Base-by-base conservation (phyloP, 176 grass and related monocot genomes). In the Ensete glaucum region DNA sequence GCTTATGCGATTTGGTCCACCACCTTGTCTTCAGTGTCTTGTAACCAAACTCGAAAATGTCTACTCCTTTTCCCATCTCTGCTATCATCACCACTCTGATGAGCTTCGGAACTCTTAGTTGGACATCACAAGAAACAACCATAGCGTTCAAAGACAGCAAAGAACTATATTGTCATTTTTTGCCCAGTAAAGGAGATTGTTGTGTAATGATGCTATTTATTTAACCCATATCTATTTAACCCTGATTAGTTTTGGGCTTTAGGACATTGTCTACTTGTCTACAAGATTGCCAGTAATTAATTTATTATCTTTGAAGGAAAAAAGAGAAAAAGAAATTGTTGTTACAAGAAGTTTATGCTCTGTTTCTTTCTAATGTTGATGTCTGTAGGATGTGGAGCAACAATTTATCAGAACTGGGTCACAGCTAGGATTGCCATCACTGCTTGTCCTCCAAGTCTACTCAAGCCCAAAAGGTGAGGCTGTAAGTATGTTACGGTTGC, bases 21-120 rank as follows among this genome's bases (percentile, higher is more conserved):
- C 93, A 96, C 60, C 80, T 78, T 74, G 54, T 49, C 0, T 15
- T 58, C 73, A 90, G 81, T 52, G 82, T 81, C 59, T 63, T 74
- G 48, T 82, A 75, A 12, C 93, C 89, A 75, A 92, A 96, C 62
- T 77, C 43, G 54, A 96, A 92, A 52, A 96, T 92, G 78, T 88
- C 93, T 0, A 79, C 87, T 64, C 82, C 2, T 65, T 67, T 15
- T 67, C 48, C 73, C 53, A 88, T 83, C 72, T 88, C 81, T 12
- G 77, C 74, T 74, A 96, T 21, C 5, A 92, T 21, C 5, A 92
- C 86, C n/a, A 57, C 77, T 77, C 85, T 92, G 1, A 90, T n/a
- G 67, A 90, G 25, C 54, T 34, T 59, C 51, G 90, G 83, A 2
- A 96, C 65, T 79, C 89, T 86, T 15, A 92, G 65, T 82, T 96